These are phyloP conservation scores for Nannizzia gypsea DNA, from an alignment of 2,329 filamentous ascomycete genomes.

Conservation along the genomic window DNA sequence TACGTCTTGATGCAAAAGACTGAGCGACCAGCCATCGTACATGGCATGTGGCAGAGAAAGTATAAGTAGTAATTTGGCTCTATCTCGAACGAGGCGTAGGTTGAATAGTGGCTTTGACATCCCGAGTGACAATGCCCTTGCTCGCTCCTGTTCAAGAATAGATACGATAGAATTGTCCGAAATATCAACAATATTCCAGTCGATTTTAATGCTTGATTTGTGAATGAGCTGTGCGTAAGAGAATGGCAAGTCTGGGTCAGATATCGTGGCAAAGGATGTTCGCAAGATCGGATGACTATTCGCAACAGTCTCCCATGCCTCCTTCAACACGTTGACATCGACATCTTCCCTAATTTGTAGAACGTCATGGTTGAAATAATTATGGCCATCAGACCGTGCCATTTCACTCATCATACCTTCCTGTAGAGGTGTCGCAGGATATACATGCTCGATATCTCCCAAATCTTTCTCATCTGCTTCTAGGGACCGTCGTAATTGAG, in stretches of 20 bases:
- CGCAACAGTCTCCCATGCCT: constrained; percentile 53
- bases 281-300: constrained; percentile 57
- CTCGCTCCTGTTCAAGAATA: constrained; percentile 15
- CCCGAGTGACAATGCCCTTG: constrained; percentile 11
- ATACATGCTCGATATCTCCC: constrained; percentile 43
- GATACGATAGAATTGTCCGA: constrained; percentile 16
- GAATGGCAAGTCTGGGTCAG: constrained; percentile 45
- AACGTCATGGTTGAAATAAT: constrained; percentile 80
- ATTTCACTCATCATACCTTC: constrained; percentile 79
- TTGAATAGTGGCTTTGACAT: constrained; percentile 21
- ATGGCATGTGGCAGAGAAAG: constrained; percentile 75
- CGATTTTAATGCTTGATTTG: constrained; percentile 17
- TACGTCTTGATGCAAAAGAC: constrained; percentile 61
- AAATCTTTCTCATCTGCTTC: constrained; percentile 26
- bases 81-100: constrained; percentile 29
- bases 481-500: constrained; percentile 31
- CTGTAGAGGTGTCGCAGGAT: constrained; percentile 73
- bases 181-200: constrained; percentile 24
- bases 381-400: constrained; percentile 57
- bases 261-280: constrained; percentile 58
- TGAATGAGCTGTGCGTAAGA: constrained; percentile 48
- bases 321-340: constrained; percentile 45
- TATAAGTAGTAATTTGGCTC: constrained; percentile 34
- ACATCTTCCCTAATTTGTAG: constrained; percentile 47
- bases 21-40: constrained; percentile 80